These are phyloP conservation scores for Conticribra weissflogii DNA, from an alignment of 108 stramenopile genomes.

Conservation along the genomic window DNA sequence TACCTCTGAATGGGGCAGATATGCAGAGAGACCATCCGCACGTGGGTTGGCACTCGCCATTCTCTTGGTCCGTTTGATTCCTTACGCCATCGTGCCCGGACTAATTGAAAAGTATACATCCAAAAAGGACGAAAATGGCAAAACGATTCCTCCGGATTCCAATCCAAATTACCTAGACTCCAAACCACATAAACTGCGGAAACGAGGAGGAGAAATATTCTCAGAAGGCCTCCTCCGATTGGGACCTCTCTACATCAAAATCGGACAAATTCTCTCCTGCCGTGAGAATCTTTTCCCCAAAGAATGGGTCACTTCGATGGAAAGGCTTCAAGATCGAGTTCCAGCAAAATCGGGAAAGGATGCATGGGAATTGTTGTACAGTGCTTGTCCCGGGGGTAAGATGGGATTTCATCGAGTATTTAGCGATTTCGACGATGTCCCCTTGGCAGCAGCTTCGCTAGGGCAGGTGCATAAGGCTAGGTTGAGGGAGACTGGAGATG, in stretches of 20 bases:
- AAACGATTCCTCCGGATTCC: neutral
- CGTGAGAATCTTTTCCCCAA: conserved; percentile 81
- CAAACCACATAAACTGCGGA: conserved; percentile 29
- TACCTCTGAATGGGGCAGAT: conserved; percentile 86
- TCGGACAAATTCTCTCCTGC: conserved; percentile 93
- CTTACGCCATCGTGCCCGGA: conserved; percentile 19
- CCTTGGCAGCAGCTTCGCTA: conserved; percentile 89
- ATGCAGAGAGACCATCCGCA: conserved; percentile 71
- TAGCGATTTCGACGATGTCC: conserved; percentile 79
- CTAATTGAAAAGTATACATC: conserved; percentile 33
- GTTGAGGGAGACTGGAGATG: conserved; percentile 58
- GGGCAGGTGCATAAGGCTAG: conserved; percentile 92
- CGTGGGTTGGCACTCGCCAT: conserved; percentile 63
- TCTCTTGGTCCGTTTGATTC: conserved; percentile 36
- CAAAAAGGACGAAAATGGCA: conserved; percentile 16
- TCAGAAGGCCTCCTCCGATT: conserved; percentile 76
- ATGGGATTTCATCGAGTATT: conserved; percentile 66
- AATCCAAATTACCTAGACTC: conserved; percentile 20
- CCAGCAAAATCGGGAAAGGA: conserved; percentile 82
- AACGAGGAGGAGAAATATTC: conserved; percentile 54
- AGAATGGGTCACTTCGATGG: conserved; percentile 90
- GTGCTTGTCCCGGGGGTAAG: conserved; percentile 62
- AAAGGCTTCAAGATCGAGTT: conserved; percentile 90
- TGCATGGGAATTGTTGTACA: conserved; percentile 81
- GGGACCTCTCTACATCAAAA: conserved; percentile 90